Conservation (phyloP, 345 rosid genomes). For the Raphanus sativus region DNA sequence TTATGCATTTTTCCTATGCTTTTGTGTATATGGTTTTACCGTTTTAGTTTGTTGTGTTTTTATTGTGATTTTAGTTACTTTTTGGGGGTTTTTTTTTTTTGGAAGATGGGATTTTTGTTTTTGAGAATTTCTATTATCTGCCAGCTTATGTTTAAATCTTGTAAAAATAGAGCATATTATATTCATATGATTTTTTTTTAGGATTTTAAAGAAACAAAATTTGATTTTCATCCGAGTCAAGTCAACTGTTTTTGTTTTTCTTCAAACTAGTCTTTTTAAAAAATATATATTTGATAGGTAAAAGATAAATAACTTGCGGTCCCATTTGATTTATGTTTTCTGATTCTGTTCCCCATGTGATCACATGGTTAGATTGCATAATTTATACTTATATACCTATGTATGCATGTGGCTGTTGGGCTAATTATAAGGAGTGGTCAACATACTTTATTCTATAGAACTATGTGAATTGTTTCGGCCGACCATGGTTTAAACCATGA, state of each 20-base stretch:
- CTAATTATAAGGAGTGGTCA: not conserved
- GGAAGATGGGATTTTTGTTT: too few species aligned
- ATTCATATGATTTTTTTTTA: too few species aligned
- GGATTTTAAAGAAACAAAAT: too few species aligned
- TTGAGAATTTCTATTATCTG: too few species aligned
- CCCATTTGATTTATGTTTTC: constrained; percentile 11
- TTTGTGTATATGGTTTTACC: too few species aligned
- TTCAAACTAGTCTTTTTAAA: not conserved
- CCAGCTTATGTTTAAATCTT: too few species aligned
- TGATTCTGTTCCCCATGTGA: constrained; percentile 29
- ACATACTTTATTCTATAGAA: not conserved
- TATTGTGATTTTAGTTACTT: too few species aligned
- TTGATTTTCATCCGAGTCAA: too few species aligned
- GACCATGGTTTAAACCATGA: constrained; percentile 4
- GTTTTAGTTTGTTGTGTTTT: too few species aligned
- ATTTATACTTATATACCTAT: not conserved
- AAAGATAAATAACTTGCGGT: constrained; percentile 17
- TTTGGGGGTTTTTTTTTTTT: too few species aligned
- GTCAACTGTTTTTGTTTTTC: constrained; percentile 22
- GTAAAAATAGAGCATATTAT: too few species aligned
- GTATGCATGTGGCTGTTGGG: not conserved
- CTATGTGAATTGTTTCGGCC: constrained; percentile 1
- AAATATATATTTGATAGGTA: not conserved
- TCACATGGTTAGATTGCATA: constrained; percentile 29
- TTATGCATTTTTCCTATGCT: too few species aligned